Percentiles rank a stretch among this genome's conserved stretches.
phyloP scores from a whole-genome alignment of 2,329 filamentous ascomycete species.

The Triangularia setosa region DNA sequence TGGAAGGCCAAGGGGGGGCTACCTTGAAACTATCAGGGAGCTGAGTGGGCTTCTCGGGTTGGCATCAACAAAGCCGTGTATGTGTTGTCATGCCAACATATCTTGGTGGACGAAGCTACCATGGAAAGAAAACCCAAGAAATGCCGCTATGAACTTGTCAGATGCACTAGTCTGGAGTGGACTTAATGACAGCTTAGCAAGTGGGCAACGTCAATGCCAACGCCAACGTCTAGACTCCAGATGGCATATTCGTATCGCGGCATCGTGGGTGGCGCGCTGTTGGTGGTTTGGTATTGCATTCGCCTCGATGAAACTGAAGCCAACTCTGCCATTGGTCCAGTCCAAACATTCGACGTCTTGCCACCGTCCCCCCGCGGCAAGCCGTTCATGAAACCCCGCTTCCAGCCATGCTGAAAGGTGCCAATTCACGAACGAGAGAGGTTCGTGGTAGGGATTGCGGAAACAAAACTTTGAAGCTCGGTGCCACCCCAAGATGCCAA shows the following conservation, averaged over 20 bases:
- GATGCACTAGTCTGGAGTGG: background rate
- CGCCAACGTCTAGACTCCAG: background rate
- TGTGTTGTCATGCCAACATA: background rate
- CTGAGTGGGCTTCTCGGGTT: background rate
- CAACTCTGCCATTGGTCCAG: background rate
- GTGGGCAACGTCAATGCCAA: background rate
- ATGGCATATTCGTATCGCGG: background rate
- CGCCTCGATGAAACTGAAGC: slow-evolving; percentile 5
- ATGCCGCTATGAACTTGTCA: background rate
- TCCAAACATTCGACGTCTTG: background rate
- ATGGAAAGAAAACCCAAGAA: background rate
- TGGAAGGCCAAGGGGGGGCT: background rate
- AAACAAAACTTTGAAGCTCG: background rate
- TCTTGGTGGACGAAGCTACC: background rate
- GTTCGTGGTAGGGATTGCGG: slow-evolving; percentile 2
- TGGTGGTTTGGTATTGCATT: slow-evolving; percentile 2
- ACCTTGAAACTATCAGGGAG: background rate
- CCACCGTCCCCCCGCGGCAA: slow-evolving; percentile 4
- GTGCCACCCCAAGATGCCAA: background rate
- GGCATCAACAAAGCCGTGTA: background rate
- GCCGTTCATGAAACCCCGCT: slow-evolving; percentile 1
- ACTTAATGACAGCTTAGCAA: background rate
- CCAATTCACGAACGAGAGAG: slow-evolving; percentile 5
- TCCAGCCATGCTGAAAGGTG: background rate
- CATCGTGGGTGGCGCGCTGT: background rate